These are phyloP conservation scores for Heliamphora exappendiculata DNA, from an alignment of 148 eudicot species.

Conservation along the genomic window DNA sequence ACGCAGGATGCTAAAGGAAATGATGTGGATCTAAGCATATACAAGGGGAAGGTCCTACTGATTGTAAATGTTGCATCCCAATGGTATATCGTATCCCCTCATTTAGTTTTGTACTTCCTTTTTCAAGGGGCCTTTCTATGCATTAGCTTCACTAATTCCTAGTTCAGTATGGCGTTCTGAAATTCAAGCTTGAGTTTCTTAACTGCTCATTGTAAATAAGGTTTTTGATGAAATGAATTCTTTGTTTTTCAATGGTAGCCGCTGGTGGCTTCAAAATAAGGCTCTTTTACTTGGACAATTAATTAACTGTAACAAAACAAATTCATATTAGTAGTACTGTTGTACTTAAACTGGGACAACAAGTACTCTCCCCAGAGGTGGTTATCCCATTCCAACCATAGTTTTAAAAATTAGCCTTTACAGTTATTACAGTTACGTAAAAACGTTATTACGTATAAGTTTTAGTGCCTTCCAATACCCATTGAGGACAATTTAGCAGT, in stretches of 20 bases:
- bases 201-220: neutral
- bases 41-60: conserved; percentile 42
- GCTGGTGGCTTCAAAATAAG: neutral
- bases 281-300: neutral
- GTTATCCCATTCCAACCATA: neutral
- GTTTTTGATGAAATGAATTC: neutral
- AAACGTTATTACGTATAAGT: too few relatives aligned
- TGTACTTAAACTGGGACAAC: too few relatives aligned
- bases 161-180: neutral
- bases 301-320: too few relatives aligned
- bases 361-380: neutral
- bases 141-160: neutral
- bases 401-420: too few relatives aligned
- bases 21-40: conserved; percentile 40
- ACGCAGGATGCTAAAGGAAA: conserved; percentile 39
- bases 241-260: neutral
- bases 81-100: conserved; percentile 25
- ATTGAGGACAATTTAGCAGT: neutral
- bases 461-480: neutral
- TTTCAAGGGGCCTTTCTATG: neutral
- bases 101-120: neutral
- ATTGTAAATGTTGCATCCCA: conserved; percentile 52
- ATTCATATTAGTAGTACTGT: too few relatives aligned
- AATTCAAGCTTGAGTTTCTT: neutral
- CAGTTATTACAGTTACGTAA: too few relatives aligned